Evolutionary conservation across 2,329 filamentous ascomycete species (phyloP), one percentile per base, ranked within the genome.

Genomic region (Ascochyta koolunga): DNA sequence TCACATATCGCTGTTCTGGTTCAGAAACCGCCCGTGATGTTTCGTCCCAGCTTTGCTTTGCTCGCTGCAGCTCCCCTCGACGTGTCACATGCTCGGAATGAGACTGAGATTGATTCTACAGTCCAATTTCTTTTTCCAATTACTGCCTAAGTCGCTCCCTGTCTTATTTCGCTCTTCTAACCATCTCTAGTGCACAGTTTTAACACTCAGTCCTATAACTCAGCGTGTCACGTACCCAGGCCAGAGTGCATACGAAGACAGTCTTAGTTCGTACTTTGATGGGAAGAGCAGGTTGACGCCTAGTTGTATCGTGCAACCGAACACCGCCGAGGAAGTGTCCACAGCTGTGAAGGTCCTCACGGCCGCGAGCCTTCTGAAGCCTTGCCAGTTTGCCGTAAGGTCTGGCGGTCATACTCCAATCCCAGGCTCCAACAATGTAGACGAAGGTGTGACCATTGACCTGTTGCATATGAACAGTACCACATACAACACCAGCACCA

Each of bases 361-460:
- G 5, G 18, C 44, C 2, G 42, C 43, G 8, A 38, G 37, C 22
- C 25, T 33, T 33, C 29, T 33, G 15, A 40, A 53, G 38, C 33
- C 42, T 13, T 60, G 49, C 35, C 37, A 54, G 15, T 59, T 62
- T 29, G 56, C 62, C 3, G 39, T 65, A 18, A 56, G 60, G 15
- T 50, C 50, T 39, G 60, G 60, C 19, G 62, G 60, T 22, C 62
- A 65, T 22, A 59, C 59, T 4, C 53, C 53, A 15, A 56, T 56
- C 16, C 36, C 56, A 1, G 60, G 62, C 8, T 27, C 43, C 10
- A 60, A 58, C 37, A 61, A 65, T 22, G 44, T 64, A 31, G 36
- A 60, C 4, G 36, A 58, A 35, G 63, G 63, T 13, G 56, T 66
- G 3, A 63, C 58, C 4, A 64, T 66, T 22, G 61, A 64, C 22